Evolutionary conservation across 768 basidiomycete genomes (phyloP).

Genomic region (Pleurotus tuoliensis): DNA sequence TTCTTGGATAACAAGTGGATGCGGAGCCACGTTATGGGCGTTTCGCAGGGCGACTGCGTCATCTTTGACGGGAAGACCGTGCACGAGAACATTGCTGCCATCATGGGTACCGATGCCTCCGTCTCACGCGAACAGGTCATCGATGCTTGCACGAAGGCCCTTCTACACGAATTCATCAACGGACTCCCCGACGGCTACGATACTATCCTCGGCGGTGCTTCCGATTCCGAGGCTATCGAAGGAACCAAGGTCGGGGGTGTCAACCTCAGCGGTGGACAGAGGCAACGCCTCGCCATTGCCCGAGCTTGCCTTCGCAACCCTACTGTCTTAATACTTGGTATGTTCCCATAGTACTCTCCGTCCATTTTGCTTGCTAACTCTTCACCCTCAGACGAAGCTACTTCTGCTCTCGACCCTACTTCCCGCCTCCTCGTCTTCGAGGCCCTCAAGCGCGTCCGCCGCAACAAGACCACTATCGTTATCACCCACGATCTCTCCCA

Average conservation of each 20-base stretch:
- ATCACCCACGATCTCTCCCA: slow-evolving; percentile 96
- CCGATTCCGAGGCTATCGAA: not conserved
- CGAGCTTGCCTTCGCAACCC: slow-evolving; percentile 84
- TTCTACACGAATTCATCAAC: slow-evolving; percentile 83
- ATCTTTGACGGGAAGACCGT: slow-evolving; percentile 78
- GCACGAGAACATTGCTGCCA: slow-evolving; percentile 85
- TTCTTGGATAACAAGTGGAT: slow-evolving; percentile 72
- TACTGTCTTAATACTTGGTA: slow-evolving; percentile 86
- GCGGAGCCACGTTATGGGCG: slow-evolving; percentile 65
- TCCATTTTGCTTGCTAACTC: slow-evolving; percentile 44
- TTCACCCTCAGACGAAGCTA: slow-evolving; percentile 62
- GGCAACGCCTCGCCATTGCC: slow-evolving; percentile 86
- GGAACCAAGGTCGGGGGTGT: slow-evolving; percentile 47
- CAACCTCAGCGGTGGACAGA: slow-evolving; percentile 86
- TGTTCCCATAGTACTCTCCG: slow-evolving; percentile 24
- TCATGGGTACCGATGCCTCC: slow-evolving; percentile 33
- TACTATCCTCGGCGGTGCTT: slow-evolving; percentile 59
- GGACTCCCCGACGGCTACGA: slow-evolving; percentile 89
- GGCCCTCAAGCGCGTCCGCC: slow-evolving; percentile 63
- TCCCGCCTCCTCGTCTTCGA: slow-evolving; percentile 84
- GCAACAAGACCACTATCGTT: slow-evolving; percentile 82
- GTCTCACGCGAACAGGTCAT: slow-evolving; percentile 69
- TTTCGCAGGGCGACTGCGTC: slow-evolving; percentile 71
- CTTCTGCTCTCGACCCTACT: slow-evolving; percentile 80
- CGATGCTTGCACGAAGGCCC: slow-evolving; percentile 76